These are phyloP conservation scores for Stachybotrys elegans DNA, from an alignment of 2,329 filamentous ascomycete species.

Conservation along the genomic window DNA sequence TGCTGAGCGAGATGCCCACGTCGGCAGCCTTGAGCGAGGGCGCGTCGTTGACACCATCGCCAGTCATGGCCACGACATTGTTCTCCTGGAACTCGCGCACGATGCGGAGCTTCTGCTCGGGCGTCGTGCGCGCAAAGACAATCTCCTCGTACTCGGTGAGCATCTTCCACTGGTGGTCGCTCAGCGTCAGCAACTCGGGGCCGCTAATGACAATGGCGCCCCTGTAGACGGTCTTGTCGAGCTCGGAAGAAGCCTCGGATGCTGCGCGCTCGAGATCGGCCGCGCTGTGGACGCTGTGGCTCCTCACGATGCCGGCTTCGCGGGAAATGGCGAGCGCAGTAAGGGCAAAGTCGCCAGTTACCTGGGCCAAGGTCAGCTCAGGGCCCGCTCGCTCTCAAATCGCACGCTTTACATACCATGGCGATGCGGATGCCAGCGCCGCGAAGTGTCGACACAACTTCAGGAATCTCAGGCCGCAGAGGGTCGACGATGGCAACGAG, in stretches of 20 bases:
- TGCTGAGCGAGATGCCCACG: conserved; percentile 76
- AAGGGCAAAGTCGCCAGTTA: conserved; percentile 72
- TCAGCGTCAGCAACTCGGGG: conserved; percentile 59
- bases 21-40: conserved; percentile 76
- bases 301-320: conserved; percentile 66
- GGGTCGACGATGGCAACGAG: conserved; percentile 76
- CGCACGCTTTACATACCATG: conserved; percentile 48
- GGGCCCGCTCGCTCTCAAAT: no score
- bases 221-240: conserved; percentile 9
- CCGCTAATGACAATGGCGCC: conserved; percentile 60
- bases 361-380: conserved; percentile 24
- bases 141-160: conserved; percentile 64
- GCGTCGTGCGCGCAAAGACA: conserved; percentile 69
- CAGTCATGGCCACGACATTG: conserved; percentile 75
- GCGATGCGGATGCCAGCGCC: conserved; percentile 69
- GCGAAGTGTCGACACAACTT: conserved; percentile 60
- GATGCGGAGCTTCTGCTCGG: conserved; percentile 74
- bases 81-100: conserved; percentile 67
- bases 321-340: conserved; percentile 69
- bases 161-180: conserved; percentile 63
- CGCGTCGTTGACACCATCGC: conserved; percentile 83
- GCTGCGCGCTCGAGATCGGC: conserved; percentile 42
- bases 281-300: conserved; percentile 46
- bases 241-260: neutral
- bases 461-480: conserved; percentile 66